A percentile compares a stretch with the other conserved stretches of the same genome.
Evolutionary conservation across 2,329 filamentous ascomycete genomes (phyloP).

Genomic region (Dothistroma pini): DNA sequence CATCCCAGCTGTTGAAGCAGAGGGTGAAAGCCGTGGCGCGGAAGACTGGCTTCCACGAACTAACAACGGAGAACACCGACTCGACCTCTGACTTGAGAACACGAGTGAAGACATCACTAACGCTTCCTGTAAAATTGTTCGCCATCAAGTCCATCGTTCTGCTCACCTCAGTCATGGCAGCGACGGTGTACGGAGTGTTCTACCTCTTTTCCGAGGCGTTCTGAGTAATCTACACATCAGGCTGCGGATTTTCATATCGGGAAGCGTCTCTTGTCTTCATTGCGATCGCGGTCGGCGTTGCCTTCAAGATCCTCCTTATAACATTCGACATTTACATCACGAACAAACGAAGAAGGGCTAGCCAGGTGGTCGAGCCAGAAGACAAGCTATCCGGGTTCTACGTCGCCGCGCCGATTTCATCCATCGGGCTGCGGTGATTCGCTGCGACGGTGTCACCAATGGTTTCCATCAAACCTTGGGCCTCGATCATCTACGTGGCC

Average conservation of each 20-base stretch:
- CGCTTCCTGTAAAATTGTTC: slow-evolving; percentile 43
- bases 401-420: slow-evolving; percentile 44
- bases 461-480: slow-evolving; percentile 28
- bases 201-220: slow-evolving; percentile 48
- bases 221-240: slow-evolving; percentile 37
- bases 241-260: slow-evolving; percentile 32
- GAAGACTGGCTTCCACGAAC: slow-evolving; percentile 26
- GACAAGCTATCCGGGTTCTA: slow-evolving; percentile 49
- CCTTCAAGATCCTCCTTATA: slow-evolving; percentile 43
- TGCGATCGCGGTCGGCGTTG: slow-evolving; percentile 57
- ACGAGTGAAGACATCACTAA: slow-evolving; percentile 40
- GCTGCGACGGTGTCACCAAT: slow-evolving; percentile 48
- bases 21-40: slow-evolving; percentile 34
- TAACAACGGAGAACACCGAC: slow-evolving; percentile 38
- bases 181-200: slow-evolving; percentile 45
- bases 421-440: slow-evolving; percentile 46
- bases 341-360: slow-evolving; percentile 24
- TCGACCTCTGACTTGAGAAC: slow-evolving; percentile 36
- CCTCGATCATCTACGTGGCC: slow-evolving; percentile 32
- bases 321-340: slow-evolving; percentile 41
- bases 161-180: slow-evolving; percentile 42
- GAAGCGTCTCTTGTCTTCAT: slow-evolving; percentile 53
- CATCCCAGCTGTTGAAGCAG: slow-evolving; percentile 40
- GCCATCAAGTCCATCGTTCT: slow-evolving; percentile 48
- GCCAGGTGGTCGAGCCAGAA: slow-evolving; percentile 39